These are phyloP conservation scores for Tetracladium marchalianum DNA, from an alignment of 495 filamentous ascomycete species.

Conservation along the genomic window DNA sequence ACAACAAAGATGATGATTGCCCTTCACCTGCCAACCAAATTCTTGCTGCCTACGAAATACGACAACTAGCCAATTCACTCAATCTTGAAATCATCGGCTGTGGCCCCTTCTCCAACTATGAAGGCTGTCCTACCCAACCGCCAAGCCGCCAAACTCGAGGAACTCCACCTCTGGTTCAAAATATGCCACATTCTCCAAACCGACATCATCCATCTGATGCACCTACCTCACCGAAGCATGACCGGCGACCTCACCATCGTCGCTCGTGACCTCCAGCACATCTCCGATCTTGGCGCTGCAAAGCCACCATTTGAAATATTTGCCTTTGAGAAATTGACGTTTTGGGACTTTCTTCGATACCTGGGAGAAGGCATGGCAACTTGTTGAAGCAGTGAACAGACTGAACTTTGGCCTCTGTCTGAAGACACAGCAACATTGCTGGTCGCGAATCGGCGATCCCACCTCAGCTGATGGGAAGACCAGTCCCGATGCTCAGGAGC, in stretches of 20 bases:
- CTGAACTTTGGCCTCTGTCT: constrained; percentile 69
- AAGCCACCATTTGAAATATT: constrained; percentile 47
- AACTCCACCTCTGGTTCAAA: constrained; percentile 58
- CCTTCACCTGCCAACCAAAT: constrained; percentile 34
- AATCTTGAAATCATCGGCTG: constrained; percentile 58
- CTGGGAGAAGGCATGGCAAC: constrained; percentile 63
- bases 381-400: constrained; percentile 50
- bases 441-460: constrained; percentile 72
- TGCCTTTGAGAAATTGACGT: constrained; percentile 80
- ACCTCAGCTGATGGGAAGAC: constrained; percentile 43
- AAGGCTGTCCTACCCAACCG: constrained; percentile 57
- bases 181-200: constrained; percentile 64
- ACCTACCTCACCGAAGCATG: constrained; percentile 51
- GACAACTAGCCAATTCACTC: constrained; percentile 44
- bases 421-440: constrained; percentile 77
- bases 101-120: constrained; percentile 72
- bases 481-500: constrained; percentile 42
- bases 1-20: not conserved
- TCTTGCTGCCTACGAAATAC: constrained; percentile 47
- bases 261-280: constrained; percentile 49
- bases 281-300: constrained; percentile 52
- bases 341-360: constrained; percentile 63
- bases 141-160: constrained; percentile 46
- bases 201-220: constrained; percentile 69
- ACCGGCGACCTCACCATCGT: constrained; percentile 41